Conservation (phyloP, 179 eudicot species). For the Silene noctiflora region DNA sequence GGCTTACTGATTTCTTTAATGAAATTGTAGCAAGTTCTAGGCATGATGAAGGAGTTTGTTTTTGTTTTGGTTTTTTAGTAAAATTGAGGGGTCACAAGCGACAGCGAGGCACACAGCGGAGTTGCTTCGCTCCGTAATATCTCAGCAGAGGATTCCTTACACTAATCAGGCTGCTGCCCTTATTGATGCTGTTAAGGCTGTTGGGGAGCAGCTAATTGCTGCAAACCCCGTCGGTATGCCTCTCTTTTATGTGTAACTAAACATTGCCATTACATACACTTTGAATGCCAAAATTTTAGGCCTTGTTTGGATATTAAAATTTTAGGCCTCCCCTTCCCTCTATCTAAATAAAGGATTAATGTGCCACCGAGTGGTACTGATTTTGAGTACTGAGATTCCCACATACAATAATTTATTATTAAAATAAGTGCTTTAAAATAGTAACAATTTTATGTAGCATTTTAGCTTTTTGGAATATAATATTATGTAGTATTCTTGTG, state of each 20-base stretch:
- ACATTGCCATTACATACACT: not conserved
- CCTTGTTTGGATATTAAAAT: no score
- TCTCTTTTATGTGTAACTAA: not conserved
- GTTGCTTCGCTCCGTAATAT: slow-evolving; percentile 77
- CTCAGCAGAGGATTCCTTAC: slow-evolving; percentile 72
- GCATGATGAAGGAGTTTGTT: not conserved
- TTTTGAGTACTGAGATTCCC: no score
- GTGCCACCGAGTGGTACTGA: no score
- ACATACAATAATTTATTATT: no score
- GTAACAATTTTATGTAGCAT: no score
- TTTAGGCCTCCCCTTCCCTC: no score
- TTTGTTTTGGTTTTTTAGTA: slow-evolving; percentile 35
- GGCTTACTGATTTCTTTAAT: not conserved
- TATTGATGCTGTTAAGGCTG: slow-evolving; percentile 64
- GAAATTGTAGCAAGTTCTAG: not conserved
- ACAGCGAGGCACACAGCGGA: slow-evolving; percentile 85
- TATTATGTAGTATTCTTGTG: not conserved
- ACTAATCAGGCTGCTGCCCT: slow-evolving; percentile 78
- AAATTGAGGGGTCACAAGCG: slow-evolving; percentile 90
- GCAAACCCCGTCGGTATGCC: slow-evolving; percentile 92
- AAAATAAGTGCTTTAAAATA: not conserved
- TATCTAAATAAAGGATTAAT: no score
- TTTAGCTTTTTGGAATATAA: no score
- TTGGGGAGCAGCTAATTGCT: slow-evolving; percentile 76
- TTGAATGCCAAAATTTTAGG: not conserved